A percentile compares a stretch with the other conserved stretches of the same genome.
Evolutionary conservation across 2,329 filamentous ascomycete genomes (phyloP).

Genomic region (Cordyceps militaris): DNA sequence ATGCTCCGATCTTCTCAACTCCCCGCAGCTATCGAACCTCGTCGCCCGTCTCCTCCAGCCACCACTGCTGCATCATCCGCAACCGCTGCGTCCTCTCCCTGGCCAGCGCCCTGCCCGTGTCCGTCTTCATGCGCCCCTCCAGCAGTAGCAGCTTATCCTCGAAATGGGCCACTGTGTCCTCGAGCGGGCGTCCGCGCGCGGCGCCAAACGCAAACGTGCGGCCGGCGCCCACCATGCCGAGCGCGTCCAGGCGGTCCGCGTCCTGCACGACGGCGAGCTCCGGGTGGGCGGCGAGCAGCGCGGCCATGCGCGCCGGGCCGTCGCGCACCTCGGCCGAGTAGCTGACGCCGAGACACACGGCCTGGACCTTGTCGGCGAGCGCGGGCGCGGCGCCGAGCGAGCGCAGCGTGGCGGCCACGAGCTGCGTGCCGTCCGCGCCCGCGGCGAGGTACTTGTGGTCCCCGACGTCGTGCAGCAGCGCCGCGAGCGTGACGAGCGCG

Average conservation of each 20-base stretch:
- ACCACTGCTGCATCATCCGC: constrained; percentile 49
- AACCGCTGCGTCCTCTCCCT: constrained; percentile 47
- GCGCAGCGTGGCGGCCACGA: constrained; percentile 49
- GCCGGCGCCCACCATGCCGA: constrained; percentile 79
- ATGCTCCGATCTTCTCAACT: no score
- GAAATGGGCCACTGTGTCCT: constrained; percentile 66
- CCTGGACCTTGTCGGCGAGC: constrained; percentile 61
- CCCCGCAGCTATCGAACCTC: background rate
- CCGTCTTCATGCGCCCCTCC: constrained; percentile 58
- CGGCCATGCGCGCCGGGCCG: constrained; percentile 52
- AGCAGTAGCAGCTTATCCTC: constrained; percentile 66
- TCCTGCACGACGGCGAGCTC: constrained; percentile 73
- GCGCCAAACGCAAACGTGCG: constrained; percentile 60
- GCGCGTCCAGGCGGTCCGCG: constrained; percentile 84
- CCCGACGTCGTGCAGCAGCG: constrained; percentile 80
- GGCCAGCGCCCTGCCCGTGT: constrained; percentile 46
- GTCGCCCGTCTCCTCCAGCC: constrained; percentile 42
- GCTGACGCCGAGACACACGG: constrained; percentile 68
- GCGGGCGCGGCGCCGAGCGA: constrained; percentile 46
- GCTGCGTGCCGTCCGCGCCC: constrained; percentile 48
- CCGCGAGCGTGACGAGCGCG: constrained; percentile 57
- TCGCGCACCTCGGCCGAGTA: constrained; percentile 65
- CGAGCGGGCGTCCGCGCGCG: constrained; percentile 52
- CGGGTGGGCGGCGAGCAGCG: constrained; percentile 57
- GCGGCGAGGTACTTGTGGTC: constrained; percentile 71